These are phyloP conservation scores for Yarrowia yakushimensis DNA, from an alignment of 805 yeast species.

Conservation along the genomic window DNA sequence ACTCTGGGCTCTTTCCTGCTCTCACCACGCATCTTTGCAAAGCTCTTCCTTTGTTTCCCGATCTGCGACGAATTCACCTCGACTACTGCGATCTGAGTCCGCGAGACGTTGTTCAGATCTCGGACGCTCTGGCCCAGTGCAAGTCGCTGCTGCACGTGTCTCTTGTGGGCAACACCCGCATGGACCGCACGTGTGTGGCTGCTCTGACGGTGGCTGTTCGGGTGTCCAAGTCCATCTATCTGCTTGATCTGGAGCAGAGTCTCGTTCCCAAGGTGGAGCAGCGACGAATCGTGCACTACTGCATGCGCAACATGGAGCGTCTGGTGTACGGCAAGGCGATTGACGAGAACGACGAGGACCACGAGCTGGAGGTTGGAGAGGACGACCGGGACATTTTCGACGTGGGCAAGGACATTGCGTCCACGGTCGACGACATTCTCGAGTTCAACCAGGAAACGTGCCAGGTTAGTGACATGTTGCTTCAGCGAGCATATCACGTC, in stretches of 20 bases:
- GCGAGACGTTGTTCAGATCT: conserved; percentile 54
- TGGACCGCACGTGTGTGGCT: conserved; percentile 59
- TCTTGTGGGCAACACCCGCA: conserved; percentile 55
- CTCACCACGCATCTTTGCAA: conserved; percentile 55
- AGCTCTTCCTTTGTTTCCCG: conserved; percentile 64
- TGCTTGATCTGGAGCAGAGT: conserved; percentile 64
- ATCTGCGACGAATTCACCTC: conserved; percentile 62
- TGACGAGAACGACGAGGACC: conserved; percentile 25
- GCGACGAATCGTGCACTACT: conserved; percentile 70
- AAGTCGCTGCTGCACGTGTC: conserved; percentile 64
- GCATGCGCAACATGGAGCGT: conserved; percentile 66
- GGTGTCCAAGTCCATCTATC: conserved; percentile 58
- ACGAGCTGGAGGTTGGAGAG: conserved; percentile 40
- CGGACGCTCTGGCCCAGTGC: conserved; percentile 69
- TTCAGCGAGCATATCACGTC: conserved; percentile 44
- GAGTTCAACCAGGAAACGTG: conserved; percentile 26
- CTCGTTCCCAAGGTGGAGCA: conserved; percentile 58
- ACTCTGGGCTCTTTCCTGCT: conserved; percentile 63
- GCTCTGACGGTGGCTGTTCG: conserved; percentile 69
- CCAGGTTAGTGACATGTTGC: conserved; percentile 33
- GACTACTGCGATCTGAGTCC: conserved; percentile 62
- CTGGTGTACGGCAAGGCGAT: conserved; percentile 26
- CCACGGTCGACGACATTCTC: conserved; percentile 32
- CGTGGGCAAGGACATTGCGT: conserved; percentile 30
- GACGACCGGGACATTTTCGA: conserved; percentile 40